Evolutionary conservation across 805 yeast genomes (phyloP).

Genomic region (Middelhovenomyces tepae): DNA sequence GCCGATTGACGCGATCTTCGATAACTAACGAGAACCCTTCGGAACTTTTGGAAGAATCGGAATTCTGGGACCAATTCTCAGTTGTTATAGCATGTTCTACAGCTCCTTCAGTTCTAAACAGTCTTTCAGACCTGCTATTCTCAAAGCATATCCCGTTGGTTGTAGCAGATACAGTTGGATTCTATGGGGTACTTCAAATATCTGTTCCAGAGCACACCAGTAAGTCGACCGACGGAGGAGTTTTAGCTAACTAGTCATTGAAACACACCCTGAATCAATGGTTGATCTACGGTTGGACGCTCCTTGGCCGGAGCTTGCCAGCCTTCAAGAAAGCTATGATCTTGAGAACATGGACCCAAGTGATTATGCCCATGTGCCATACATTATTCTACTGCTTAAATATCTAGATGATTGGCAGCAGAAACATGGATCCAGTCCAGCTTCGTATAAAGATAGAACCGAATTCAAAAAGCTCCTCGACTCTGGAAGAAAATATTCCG

Average conservation of each 20-base stretch:
- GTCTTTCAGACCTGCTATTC: constrained; percentile 35
- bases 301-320: constrained; percentile 64
- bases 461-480: constrained; percentile 31
- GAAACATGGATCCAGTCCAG: constrained; percentile 18
- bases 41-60: constrained; percentile 6
- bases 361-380: constrained; percentile 59
- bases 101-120: constrained; percentile 18
- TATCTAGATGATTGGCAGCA: constrained; percentile 37
- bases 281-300: constrained; percentile 57
- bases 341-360: constrained; percentile 35
- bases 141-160: constrained; percentile 45
- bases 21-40: constrained; percentile 2
- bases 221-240: no score
- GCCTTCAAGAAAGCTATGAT: constrained; percentile 43
- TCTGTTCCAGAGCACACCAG: constrained; percentile 49
- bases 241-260: no score
- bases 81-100: constrained; percentile 40
- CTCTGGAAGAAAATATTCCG: constrained; percentile 29
- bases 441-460: constrained; percentile 36
- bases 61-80: constrained; percentile 42
- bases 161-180: constrained; percentile 46
- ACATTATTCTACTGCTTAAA: constrained; percentile 49
- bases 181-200: constrained; percentile 52
- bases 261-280: constrained; percentile 59
- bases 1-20: constrained; percentile 5